phyloP scores from a whole-genome alignment of 2,329 filamentous ascomycete genomes.

The Domatiomyces globalis region DNA sequence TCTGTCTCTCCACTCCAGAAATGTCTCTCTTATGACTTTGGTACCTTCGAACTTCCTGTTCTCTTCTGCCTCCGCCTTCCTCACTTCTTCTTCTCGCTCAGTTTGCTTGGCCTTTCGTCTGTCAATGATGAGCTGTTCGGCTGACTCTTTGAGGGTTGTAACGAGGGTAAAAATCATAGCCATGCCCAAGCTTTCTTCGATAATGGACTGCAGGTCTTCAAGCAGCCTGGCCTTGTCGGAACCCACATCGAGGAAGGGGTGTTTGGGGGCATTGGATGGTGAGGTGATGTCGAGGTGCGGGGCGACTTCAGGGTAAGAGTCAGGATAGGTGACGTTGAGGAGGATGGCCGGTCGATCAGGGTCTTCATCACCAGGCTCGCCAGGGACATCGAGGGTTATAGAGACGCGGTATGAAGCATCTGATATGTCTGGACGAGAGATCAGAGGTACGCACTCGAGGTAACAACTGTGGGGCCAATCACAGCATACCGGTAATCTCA shows the following conservation, averaged over 20 bases:
- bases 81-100: slow-evolving; percentile 38
- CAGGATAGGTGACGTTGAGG: slow-evolving; percentile 78
- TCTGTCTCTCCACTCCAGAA: slow-evolving; percentile 63
- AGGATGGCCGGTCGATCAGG: slow-evolving; percentile 56
- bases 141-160: slow-evolving; percentile 72
- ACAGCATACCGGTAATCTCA: slow-evolving; percentile 65
- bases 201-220: slow-evolving; percentile 53
- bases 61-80: slow-evolving; percentile 66
- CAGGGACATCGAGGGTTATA: slow-evolving; percentile 65
- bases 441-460: background rate
- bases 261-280: slow-evolving; percentile 53
- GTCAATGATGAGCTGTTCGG: slow-evolving; percentile 69
- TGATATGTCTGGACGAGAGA: slow-evolving; percentile 54
- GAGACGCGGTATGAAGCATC: slow-evolving; percentile 79
- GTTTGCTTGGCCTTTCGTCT: slow-evolving; percentile 51
- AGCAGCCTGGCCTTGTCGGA: slow-evolving; percentile 67
- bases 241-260: slow-evolving; percentile 63
- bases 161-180: slow-evolving; percentile 93
- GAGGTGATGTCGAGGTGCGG: slow-evolving; percentile 68
- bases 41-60: slow-evolving; percentile 94
- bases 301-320: slow-evolving; percentile 74
- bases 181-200: slow-evolving; percentile 91
- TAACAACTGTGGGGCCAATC: slow-evolving; percentile 1
- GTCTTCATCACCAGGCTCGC: slow-evolving; percentile 41
- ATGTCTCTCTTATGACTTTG: slow-evolving; percentile 72